Percentiles rank a stretch among this genome's conserved stretches.
Conservation (phyloP, 2,329 filamentous ascomycete species). For the Paecilomyces dactylethromorphus region DNA sequence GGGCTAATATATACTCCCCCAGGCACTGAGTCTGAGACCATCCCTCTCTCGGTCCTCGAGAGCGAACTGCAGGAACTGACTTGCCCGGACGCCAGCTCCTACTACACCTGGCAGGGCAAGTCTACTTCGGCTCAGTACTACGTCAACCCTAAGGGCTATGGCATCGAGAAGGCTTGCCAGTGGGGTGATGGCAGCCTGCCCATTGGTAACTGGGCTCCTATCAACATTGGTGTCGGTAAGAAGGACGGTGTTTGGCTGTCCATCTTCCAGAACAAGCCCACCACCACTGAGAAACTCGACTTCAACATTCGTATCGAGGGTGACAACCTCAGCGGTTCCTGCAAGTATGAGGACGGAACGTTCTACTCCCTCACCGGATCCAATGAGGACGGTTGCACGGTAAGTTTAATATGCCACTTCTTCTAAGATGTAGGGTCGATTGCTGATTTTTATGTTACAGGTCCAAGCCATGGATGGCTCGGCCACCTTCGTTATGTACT, state of each 20-base stretch:
- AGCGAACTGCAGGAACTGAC: constrained; percentile 54
- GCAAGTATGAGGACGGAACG: constrained; percentile 59
- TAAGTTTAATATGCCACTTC: constrained; percentile 46
- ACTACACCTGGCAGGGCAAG: constrained; percentile 71
- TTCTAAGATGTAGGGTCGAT: neutral
- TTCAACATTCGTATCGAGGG: constrained; percentile 74
- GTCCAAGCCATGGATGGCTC: neutral
- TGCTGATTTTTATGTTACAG: neutral
- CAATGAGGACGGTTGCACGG: constrained; percentile 67
- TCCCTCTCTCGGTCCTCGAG: constrained; percentile 64
- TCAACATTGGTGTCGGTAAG: constrained; percentile 77
- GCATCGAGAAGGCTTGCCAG: constrained; percentile 61
- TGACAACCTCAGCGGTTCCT: constrained; percentile 52
- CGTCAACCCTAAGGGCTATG: constrained; percentile 73
- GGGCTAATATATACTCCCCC: neutral
- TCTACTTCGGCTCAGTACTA: constrained; percentile 92
- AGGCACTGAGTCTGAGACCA: constrained; percentile 75
- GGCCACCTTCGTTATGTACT: neutral
- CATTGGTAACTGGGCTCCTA: constrained; percentile 77
- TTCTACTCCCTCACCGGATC: constrained; percentile 49
- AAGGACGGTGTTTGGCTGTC: constrained; percentile 70
- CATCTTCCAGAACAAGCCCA: constrained; percentile 78
- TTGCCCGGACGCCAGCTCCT: constrained; percentile 64
- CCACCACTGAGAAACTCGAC: constrained; percentile 61
- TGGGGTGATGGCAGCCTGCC: constrained; percentile 61